Evolutionary conservation across 768 basidiomycete species (phyloP).

Genomic region (Boletus tylopilopsis): DNA sequence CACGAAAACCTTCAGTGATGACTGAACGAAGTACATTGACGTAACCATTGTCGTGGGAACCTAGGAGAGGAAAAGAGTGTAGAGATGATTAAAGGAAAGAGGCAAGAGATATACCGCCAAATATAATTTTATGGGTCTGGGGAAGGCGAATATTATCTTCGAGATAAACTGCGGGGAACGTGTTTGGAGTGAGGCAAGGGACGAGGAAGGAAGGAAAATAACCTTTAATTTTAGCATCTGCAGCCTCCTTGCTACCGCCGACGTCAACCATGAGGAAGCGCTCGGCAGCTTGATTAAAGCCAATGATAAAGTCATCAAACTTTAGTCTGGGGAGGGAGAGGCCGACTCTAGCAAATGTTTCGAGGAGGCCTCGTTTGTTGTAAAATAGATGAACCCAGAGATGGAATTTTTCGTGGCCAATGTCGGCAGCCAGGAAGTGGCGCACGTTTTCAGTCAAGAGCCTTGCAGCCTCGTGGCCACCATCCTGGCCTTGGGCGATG

Average conservation of each 20-base stretch:
- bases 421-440: slow-evolving; percentile 18
- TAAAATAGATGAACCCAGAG: slow-evolving; percentile 62
- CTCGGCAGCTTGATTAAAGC: slow-evolving; percentile 67
- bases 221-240: slow-evolving; percentile 77
- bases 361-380: slow-evolving; percentile 57
- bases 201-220: not conserved
- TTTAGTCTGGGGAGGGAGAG: slow-evolving; percentile 34
- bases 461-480: slow-evolving; percentile 55
- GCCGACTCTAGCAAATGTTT: slow-evolving; percentile 40
- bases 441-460: slow-evolving; percentile 36
- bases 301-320: slow-evolving; percentile 63
- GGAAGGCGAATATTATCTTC: slow-evolving; percentile 45
- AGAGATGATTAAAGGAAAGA: slow-evolving; percentile 1
- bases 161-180: slow-evolving; percentile 33
- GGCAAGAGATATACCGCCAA: slow-evolving; percentile 48
- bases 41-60: slow-evolving; percentile 75
- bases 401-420: slow-evolving; percentile 34
- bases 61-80: slow-evolving; percentile 30
- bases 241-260: slow-evolving; percentile 68
- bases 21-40: slow-evolving; percentile 57
- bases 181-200: slow-evolving; percentile 6
- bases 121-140: slow-evolving; percentile 63
- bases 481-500: slow-evolving; percentile 51
- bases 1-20: slow-evolving; percentile 58
- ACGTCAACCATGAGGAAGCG: slow-evolving; percentile 70